Evolutionary conservation across 1,284 basidiomycete species (phyloP).

Genomic region (Porodaedalea pini): DNA sequence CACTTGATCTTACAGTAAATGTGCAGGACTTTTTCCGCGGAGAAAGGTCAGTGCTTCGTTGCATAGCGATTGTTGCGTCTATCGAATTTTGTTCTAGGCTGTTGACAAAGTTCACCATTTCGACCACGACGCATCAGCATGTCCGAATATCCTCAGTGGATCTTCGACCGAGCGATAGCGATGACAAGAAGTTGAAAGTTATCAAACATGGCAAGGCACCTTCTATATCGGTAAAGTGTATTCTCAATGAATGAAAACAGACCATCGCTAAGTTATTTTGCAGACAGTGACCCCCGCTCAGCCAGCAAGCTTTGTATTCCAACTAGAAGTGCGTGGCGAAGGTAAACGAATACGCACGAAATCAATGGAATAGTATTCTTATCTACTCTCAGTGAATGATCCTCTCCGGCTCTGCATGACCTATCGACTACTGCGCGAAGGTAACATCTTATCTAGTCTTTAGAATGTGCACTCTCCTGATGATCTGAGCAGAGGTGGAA

Average conservation of each 20-base stretch:
- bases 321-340: slow-evolving; percentile 52
- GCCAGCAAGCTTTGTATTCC: slow-evolving; percentile 71
- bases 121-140: slow-evolving; percentile 66
- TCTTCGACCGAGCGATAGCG: slow-evolving; percentile 43
- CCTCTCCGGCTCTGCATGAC: slow-evolving; percentile 58
- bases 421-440: slow-evolving; percentile 74
- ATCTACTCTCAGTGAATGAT: slow-evolving; percentile 48
- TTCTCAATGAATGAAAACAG: not conserved
- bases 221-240: not conserved
- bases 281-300: slow-evolving; percentile 69
- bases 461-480: not conserved
- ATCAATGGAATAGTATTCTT: not conserved
- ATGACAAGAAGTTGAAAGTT: slow-evolving; percentile 49
- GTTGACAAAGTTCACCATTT: slow-evolving; percentile 78
- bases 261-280: not conserved
- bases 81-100: slow-evolving; percentile 44
- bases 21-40: slow-evolving; percentile 86
- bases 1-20: slow-evolving; percentile 76
- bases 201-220: slow-evolving; percentile 18
- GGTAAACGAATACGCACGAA: slow-evolving; percentile 37
- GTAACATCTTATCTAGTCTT: slow-evolving; percentile 34
- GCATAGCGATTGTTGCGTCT: not conserved
- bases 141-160: slow-evolving; percentile 61
- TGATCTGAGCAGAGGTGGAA: slow-evolving; percentile 51
- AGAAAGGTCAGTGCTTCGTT: slow-evolving; percentile 41